A percentile compares a stretch with the other conserved stretches of the same genome.
These are phyloP conservation scores for Aspergillus biplanus DNA, from an alignment of 495 filamentous ascomycete species.

Conservation along the genomic window DNA sequence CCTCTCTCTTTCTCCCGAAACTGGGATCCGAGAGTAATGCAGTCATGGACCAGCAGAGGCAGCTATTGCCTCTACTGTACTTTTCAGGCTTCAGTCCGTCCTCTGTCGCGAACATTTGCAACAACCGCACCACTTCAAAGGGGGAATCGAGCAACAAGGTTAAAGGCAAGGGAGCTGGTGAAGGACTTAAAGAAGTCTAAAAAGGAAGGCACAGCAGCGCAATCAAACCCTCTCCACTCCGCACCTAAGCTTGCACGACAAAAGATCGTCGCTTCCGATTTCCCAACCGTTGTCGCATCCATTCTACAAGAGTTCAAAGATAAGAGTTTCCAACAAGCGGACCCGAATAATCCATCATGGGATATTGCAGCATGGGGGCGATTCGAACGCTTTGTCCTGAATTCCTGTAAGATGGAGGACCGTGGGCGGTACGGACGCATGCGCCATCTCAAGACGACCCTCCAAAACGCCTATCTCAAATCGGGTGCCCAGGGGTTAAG, in stretches of 20 bases:
- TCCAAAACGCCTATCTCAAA: constrained; percentile 61
- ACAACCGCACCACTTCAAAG: constrained; percentile 36
- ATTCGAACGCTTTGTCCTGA: constrained; percentile 42
- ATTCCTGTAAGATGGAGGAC: constrained; percentile 38
- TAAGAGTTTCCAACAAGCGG: constrained; percentile 10
- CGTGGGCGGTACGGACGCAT: constrained; percentile 26
- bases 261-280: constrained; percentile 27
- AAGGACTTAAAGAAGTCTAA: background rate
- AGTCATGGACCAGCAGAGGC: constrained; percentile 42
- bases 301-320: constrained; percentile 34
- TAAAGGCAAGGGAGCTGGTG: constrained; percentile 7
- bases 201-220: background rate
- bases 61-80: constrained; percentile 41
- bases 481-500: constrained; percentile 50
- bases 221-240: background rate
- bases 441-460: constrained; percentile 31
- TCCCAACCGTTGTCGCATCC: constrained; percentile 31
- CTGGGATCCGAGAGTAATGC: constrained; percentile 32
- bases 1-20: constrained; percentile 10
- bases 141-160: constrained; percentile 25
- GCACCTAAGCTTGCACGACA: constrained; percentile 8
- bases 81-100: constrained; percentile 31
- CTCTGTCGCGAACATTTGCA: constrained; percentile 36
- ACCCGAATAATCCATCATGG: constrained; percentile 5
- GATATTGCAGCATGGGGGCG: constrained; percentile 30